These are phyloP conservation scores for Hericium alpestre DNA, from an alignment of 768 basidiomycete species.

Conservation along the genomic window DNA sequence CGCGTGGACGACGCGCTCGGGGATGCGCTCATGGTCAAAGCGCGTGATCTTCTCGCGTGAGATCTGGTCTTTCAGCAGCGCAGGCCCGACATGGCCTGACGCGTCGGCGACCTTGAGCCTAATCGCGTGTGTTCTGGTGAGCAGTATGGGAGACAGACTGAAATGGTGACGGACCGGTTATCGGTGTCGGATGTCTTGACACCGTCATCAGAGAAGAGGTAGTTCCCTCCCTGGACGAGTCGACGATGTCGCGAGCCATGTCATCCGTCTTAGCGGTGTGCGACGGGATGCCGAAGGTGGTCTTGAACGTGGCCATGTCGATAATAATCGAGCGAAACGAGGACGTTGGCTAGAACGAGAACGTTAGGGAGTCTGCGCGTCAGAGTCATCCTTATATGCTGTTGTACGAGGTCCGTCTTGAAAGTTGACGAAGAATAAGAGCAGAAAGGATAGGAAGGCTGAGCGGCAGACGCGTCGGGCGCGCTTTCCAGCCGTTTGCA, in stretches of 20 bases:
- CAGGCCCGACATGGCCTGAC: slow-evolving; percentile 42
- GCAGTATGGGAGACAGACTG: neutral
- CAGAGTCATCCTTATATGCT: too few species aligned
- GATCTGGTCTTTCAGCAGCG: slow-evolving; percentile 69
- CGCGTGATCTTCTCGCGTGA: slow-evolving; percentile 65
- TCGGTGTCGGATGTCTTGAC: slow-evolving; percentile 51
- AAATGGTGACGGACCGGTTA: slow-evolving; percentile 37
- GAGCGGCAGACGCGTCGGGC: too few species aligned
- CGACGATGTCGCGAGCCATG: slow-evolving; percentile 23
- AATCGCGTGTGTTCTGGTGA: neutral
- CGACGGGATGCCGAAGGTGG: slow-evolving; percentile 10
- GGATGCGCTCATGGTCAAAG: slow-evolving; percentile 85
- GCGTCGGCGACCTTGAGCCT: slow-evolving; percentile 49
- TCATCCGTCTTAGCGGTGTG: slow-evolving; percentile 13
- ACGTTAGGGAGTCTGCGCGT: too few species aligned
- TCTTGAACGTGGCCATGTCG: neutral
- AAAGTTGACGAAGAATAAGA: too few species aligned
- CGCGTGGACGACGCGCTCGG: slow-evolving; percentile 59
- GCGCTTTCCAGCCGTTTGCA: too few species aligned
- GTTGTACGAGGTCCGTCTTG: too few species aligned
- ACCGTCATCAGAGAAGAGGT: slow-evolving; percentile 54
- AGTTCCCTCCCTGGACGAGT: slow-evolving; percentile 15
- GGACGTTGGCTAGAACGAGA: too few species aligned
- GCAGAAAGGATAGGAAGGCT: too few species aligned
- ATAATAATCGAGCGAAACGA: slow-evolving; percentile 10